phyloP scores from a whole-genome alignment of 2,329 filamentous ascomycete species.

The Colletotrichum sp. region DNA sequence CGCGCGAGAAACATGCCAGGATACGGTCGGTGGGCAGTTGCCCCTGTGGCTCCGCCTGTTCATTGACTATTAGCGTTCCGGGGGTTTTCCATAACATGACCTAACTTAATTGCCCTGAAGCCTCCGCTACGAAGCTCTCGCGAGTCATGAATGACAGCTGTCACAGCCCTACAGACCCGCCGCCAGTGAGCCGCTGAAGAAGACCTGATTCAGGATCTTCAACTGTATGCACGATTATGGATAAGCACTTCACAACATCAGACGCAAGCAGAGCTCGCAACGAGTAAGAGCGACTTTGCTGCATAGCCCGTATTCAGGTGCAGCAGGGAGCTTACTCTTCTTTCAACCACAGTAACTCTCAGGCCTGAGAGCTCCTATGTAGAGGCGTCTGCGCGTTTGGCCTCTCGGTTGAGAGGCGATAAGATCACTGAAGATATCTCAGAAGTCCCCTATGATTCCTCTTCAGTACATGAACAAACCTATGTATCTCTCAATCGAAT shows the following conservation, averaged over 20 bases:
- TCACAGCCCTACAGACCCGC: conserved; percentile 7
- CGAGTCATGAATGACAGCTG: background rate
- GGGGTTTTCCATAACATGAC: background rate
- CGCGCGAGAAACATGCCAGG: background rate
- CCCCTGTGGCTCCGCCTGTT: background rate
- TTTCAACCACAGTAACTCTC: background rate
- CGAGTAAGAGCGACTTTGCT: background rate
- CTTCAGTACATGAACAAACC: background rate
- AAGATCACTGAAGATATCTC: background rate
- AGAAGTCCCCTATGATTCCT: background rate
- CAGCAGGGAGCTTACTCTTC: background rate
- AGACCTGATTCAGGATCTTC: background rate
- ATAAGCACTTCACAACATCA: background rate
- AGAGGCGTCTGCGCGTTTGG: background rate
- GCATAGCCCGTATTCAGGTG: background rate
- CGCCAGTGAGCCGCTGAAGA: background rate
- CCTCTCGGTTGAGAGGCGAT: background rate
- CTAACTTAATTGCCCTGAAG: background rate
- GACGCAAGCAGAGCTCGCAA: background rate
- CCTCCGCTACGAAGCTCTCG: background rate
- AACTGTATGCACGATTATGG: background rate
- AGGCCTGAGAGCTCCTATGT: background rate
- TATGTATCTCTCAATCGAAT: background rate
- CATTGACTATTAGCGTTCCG: background rate
- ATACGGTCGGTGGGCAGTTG: background rate